Base-by-base conservation (phyloP, 169 alveolate genomes). In the Eimeria necatrix region DNA sequence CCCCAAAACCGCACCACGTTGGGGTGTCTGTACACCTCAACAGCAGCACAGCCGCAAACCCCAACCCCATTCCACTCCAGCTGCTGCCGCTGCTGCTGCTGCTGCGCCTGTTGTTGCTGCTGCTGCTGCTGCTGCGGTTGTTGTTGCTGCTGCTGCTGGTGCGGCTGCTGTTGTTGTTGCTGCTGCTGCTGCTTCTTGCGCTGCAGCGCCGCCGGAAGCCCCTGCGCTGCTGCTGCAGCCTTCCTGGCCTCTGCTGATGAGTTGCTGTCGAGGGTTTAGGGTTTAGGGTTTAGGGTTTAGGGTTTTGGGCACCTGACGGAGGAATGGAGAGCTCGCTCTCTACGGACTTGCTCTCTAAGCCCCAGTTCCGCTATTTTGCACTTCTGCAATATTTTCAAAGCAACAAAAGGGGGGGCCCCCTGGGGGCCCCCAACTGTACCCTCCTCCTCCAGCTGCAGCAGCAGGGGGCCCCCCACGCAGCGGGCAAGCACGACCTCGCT, bases 401-500 rank as follows among this genome's bases (percentile, higher is more conserved):
- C 78, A 2, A 64, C 92, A 4, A 56, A 46, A 41, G 61, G 8
- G 18, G 48, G 60, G 6, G 46, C 70, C 68, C n/a, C 59, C 18
- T 46, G 83, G 16, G 52, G 56, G 56, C 48, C 81, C 22, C 51
- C 18, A 41, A 32, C 81, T 51, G 71, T 5, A 24, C 56, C 70
- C 74, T 59, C 51, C 41, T 12, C 76, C 1, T 10, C 80, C 2
- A 84, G 80, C 60, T 22, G 51, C 68, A 16, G 20, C 24, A n/a
- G 68, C 68, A 78, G 88, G 6, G 92, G 92, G 7, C 92, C 92
- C 2, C 80, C 81, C 32, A 84, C 46, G 61, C 92, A 84, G n/a
- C 92, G 80, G 41, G 92, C 92, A 4, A 61, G 61, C 26, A 56
- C 80, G 49, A 84, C 92, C 41, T 61, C 16, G 41, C 92, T 64